Evolutionary conservation across 148 eudicot genomes (phyloP).

Genomic region (Nepenthes mirabilis): DNA sequence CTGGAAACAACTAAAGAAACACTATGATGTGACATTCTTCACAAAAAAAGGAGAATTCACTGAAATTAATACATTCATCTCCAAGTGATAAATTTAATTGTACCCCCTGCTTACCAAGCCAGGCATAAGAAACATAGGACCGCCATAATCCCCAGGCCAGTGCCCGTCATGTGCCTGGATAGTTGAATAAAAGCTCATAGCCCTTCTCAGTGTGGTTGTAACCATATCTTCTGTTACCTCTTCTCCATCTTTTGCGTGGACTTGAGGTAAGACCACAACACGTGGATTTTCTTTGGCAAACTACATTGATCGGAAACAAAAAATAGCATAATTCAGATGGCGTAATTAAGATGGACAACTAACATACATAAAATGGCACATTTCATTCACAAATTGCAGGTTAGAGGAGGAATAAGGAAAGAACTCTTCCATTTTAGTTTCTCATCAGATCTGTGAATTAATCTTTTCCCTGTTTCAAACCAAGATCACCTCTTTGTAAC

Average conservation of each 20-base stretch:
- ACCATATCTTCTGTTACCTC: slow-evolving; percentile 63
- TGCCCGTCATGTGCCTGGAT: slow-evolving; percentile 92
- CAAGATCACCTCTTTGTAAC: too few relatives aligned
- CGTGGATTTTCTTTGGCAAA: slow-evolving; percentile 52
- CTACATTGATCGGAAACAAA: slow-evolving; percentile 19
- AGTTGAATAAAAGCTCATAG: slow-evolving; percentile 66
- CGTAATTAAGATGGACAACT: background rate
- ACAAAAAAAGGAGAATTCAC: background rate
- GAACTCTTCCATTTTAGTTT: too few relatives aligned
- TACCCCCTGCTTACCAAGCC: slow-evolving; percentile 46
- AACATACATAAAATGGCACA: too few relatives aligned
- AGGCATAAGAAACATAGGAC: slow-evolving; percentile 94
- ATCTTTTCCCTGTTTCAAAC: too few relatives aligned
- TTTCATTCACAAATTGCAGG: too few relatives aligned
- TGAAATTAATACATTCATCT: background rate
- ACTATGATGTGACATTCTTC: background rate
- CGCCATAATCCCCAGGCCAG: slow-evolving; percentile 98
- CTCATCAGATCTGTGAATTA: too few relatives aligned
- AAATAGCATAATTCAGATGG: background rate
- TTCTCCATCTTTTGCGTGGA: slow-evolving; percentile 52
- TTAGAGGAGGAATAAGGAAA: too few relatives aligned
- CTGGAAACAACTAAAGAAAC: background rate
- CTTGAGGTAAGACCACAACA: slow-evolving; percentile 40
- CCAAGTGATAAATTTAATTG: slow-evolving; percentile 1
- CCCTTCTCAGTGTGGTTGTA: slow-evolving; percentile 58